Percentiles rank a stretch among this genome's conserved stretches.
phyloP scores from a whole-genome alignment of 2,329 filamentous ascomycete species.

The Microsporum audouinii region DNA sequence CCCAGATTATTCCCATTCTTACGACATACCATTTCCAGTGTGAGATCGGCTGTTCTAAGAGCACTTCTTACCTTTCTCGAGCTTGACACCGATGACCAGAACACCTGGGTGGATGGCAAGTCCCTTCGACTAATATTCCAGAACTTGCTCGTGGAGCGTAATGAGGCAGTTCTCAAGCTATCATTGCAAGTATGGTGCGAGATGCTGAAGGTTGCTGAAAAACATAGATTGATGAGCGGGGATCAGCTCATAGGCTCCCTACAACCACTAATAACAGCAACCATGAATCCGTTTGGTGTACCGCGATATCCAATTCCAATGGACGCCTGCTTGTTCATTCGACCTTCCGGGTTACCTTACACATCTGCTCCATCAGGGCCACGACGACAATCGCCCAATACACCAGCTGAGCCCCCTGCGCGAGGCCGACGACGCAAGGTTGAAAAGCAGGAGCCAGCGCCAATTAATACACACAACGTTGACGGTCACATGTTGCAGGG shows the following conservation, averaged over 20 bases:
- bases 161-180: constrained; percentile 66
- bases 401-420: constrained; percentile 39
- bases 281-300: constrained; percentile 83
- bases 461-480: constrained; percentile 73
- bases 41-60: constrained; percentile 83
- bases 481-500: constrained; percentile 97
- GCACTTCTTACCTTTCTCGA: constrained; percentile 87
- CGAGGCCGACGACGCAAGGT: constrained; percentile 73
- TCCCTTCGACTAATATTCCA: constrained; percentile 85
- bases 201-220: constrained; percentile 56
- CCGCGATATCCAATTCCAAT: constrained; percentile 84
- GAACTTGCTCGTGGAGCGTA: constrained; percentile 86
- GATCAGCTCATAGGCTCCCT: constrained; percentile 65
- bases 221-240: constrained; percentile 48
- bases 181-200: constrained; percentile 82
- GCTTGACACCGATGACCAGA: constrained; percentile 65
- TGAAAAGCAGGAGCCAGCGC: constrained; percentile 64
- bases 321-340: constrained; percentile 80
- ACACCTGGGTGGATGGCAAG: constrained; percentile 85
- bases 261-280: constrained; percentile 69
- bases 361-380: constrained; percentile 34
- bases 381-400: constrained; percentile 31
- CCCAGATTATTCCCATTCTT: constrained; percentile 92
- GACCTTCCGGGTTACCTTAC: constrained; percentile 81
- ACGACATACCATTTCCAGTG: constrained; percentile 91